Conservation (phyloP, 495 filamentous ascomycete genomes). For the Parmelia sp. region DNA sequence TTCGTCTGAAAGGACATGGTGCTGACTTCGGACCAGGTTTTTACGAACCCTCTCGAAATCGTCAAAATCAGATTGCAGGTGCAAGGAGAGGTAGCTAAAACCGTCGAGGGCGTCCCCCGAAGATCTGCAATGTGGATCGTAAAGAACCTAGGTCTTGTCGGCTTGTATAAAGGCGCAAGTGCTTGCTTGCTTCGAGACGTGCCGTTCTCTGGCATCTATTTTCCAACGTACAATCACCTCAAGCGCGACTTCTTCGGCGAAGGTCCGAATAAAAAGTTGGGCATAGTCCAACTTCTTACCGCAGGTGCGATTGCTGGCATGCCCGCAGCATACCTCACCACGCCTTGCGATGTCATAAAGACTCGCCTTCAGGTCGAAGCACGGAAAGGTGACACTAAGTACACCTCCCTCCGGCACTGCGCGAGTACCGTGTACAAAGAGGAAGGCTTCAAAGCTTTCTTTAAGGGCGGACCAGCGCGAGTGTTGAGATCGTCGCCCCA, state of each 20-base stretch:
- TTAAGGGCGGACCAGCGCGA: conserved; percentile 94
- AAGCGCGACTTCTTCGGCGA: conserved; percentile 94
- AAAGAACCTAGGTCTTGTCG: conserved; percentile 86
- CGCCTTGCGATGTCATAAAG: conserved; percentile 98
- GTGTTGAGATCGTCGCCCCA: conserved; percentile 91
- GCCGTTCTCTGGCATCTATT: conserved; percentile 97
- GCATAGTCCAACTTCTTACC: conserved; percentile 84
- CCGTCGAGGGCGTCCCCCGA: conserved; percentile 67
- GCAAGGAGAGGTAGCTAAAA: conserved; percentile 91
- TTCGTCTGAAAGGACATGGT: not conserved
- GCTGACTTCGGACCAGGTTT: conserved; percentile 51
- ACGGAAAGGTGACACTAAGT: conserved; percentile 82
- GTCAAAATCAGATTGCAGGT: conserved; percentile 98
- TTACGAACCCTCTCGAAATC: conserved; percentile 96
- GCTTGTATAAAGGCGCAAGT: conserved; percentile 94
- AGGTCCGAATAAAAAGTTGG: conserved; percentile 78
- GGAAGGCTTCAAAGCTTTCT: conserved; percentile 93
- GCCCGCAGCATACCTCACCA: conserved; percentile 96
- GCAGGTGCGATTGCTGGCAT: conserved; percentile 97
- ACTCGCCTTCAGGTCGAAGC: conserved; percentile 96
- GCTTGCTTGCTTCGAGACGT: conserved; percentile 94
- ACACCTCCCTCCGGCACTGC: conserved; percentile 81
- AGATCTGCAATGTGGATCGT: conserved; percentile 97
- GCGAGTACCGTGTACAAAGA: conserved; percentile 77
- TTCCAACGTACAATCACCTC: conserved; percentile 90